Base-by-base conservation (phyloP, 306 rosid genomes). In the barrel medic (Medicago truncatula) region DNA sequence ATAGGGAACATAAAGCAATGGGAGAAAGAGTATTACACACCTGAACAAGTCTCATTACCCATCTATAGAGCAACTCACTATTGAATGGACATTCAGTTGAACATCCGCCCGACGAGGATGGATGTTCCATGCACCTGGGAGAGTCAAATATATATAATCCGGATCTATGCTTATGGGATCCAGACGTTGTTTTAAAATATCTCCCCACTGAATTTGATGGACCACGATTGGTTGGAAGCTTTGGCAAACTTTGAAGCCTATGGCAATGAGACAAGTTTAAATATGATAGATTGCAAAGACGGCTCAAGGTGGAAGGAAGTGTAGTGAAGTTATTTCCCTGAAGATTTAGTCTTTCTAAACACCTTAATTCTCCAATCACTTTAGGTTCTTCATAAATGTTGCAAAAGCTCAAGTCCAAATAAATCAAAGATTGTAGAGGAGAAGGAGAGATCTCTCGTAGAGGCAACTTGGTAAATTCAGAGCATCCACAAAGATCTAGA, bases 71-170 rank as follows among this genome's bases (percentile, higher is more conserved):
- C n/a, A n/a, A n/a, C n/a, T n/a, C n/a, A n/a, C n/a, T n/a, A n/a
- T n/a, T n/a, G n/a, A n/a, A n/a, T n/a, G n/a, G n/a, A n/a, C n/a
- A n/a, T n/a, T n/a, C n/a, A n/a, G n/a, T n/a, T n/a, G n/a, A n/a
- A n/a, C n/a, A n/a, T n/a, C n/a, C n/a, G n/a, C n/a, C n/a, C n/a
- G n/a, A n/a, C n/a, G n/a, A n/a, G n/a, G n/a, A n/a, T n/a, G n/a
- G n/a, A n/a, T n/a, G 2, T 2, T 21, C 2, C 44, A 34, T 5
- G 3, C 1, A 62, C 9, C 2, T 9, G 5, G 6, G 57, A 36
- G 78, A 63, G 20, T 71, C 8, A 25, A 11, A 71, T 38, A 71
- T 1, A 18, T 71, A 71, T 54, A 71, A 38, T 54, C 76, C 76
- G 0, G 76, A 54, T 4, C 65, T 12, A 18, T 71, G 47, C 50